These are phyloP conservation scores for Hydnum rufescens DNA, from an alignment of 768 basidiomycete genomes.

Conservation along the genomic window DNA sequence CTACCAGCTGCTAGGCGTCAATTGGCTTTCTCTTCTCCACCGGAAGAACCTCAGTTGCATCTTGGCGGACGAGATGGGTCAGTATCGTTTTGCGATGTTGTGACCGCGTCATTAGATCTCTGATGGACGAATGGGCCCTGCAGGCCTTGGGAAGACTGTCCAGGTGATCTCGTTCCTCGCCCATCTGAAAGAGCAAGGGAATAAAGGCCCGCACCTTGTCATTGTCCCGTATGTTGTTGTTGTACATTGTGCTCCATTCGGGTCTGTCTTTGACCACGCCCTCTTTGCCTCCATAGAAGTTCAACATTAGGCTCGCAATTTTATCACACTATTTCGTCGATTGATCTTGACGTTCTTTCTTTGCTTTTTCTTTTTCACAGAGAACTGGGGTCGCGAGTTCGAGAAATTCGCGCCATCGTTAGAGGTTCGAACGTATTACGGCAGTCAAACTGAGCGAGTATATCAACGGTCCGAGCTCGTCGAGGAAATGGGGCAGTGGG, in stretches of 20 bases:
- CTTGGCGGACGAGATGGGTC: conserved; percentile 98
- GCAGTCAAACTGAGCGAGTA: conserved; percentile 69
- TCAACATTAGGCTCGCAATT: not conserved
- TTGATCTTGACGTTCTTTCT: not conserved
- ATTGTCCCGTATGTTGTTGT: conserved; percentile 67
- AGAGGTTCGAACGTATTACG: conserved; percentile 81
- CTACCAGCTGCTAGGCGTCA: conserved; percentile 92
- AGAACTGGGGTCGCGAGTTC: conserved; percentile 98
- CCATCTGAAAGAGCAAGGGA: conserved; percentile 59
- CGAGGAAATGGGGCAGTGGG: conserved; percentile 44
- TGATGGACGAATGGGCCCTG: not conserved
- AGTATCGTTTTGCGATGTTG: conserved; percentile 14
- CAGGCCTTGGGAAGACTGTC: conserved; percentile 94
- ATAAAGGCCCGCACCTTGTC: conserved; percentile 72
- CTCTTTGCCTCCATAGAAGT: not conserved
- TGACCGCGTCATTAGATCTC: conserved; percentile 1
- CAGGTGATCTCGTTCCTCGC: conserved; percentile 97
- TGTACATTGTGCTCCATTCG: not conserved
- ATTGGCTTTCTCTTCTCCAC: conserved; percentile 87
- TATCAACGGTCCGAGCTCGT: conserved; percentile 51
- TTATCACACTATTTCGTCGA: not conserved
- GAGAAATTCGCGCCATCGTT: conserved; percentile 74
- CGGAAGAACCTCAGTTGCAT: conserved; percentile 72
- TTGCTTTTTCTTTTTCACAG: conserved; percentile 74
- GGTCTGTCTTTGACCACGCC: not conserved